These are phyloP conservation scores for Colletotrichum euphorbiae DNA, from an alignment of 2,329 filamentous ascomycete species.

Conservation along the genomic window DNA sequence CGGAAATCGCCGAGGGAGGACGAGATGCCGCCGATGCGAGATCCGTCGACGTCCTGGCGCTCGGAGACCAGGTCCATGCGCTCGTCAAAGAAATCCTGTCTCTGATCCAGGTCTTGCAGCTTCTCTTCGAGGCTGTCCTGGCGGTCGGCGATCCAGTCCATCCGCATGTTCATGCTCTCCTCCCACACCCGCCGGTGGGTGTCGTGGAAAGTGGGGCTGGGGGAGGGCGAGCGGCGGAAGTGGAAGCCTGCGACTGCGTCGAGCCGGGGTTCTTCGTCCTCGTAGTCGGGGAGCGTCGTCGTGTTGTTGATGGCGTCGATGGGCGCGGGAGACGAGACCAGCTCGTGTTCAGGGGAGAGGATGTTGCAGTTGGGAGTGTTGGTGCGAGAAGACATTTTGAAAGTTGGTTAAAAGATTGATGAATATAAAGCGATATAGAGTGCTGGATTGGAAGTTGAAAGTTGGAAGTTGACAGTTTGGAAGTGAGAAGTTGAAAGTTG, in stretches of 20 bases:
- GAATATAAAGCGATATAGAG: not conserved
- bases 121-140: conserved; percentile 2
- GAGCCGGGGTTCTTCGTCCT: not conserved
- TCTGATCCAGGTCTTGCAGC: not conserved
- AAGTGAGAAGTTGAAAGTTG: not conserved
- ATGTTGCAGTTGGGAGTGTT: not conserved
- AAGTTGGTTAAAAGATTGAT: not conserved
- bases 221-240: conserved; percentile 4
- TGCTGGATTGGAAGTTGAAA: too few relatives aligned
- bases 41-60: conserved; percentile 10
- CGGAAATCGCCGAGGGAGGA: not conserved
- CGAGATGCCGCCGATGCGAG: not conserved
- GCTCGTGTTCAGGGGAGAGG: not conserved
- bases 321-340: not conserved
- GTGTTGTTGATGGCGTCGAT: not conserved
- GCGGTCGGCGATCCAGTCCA: not conserved
- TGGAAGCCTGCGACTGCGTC: not conserved
- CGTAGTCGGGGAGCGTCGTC: conserved; percentile 7
- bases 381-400: not conserved
- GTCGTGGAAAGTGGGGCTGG: not conserved
- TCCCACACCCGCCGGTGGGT: conserved; percentile 5
- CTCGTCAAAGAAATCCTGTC: conserved; percentile 17
- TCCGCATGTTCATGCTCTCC: not conserved
- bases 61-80: conserved; percentile 19
- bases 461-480: accelerated